Evolutionary conservation across 169 alveolate genomes (phyloP), one percentile per base, ranked within the genome.

Genomic region (Amoebophrya sp.): DNA sequence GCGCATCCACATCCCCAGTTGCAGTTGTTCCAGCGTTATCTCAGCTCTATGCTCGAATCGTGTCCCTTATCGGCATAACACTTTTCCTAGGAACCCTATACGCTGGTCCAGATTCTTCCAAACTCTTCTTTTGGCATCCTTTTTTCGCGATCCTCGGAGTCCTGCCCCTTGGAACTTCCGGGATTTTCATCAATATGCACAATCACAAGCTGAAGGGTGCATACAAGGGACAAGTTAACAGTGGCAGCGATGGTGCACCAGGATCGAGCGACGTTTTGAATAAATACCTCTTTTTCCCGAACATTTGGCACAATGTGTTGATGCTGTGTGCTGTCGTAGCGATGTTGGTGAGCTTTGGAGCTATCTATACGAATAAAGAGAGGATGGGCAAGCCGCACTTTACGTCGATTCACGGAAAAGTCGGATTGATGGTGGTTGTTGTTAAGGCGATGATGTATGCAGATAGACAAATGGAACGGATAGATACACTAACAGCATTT

Each of bases 301-400:
- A 65, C 83, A 0, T 65, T 29, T 65, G 12, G 36, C 83, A 65
- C 83, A 65, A 65, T 36, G 2, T 65, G 83, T 18, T 26, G 33
- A 6, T 65, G 26, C 18, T 65, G 18, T 6, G 39, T 0, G 83
- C 83, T 0, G n/a, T 36, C 83, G 83, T 65, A 36, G 12, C 36
- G 1, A 65, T 65, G 83, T 65, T 29, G 83, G 26, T 1, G 3
- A 36, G 36, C 38, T 65, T 40, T 41, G 41, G 47, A 26, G 92
- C 47, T 41, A 90, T 90, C 40, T 41, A 90, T n/a, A 90, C 92
- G n/a, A 90, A 90, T 41, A 90, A 90, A 41, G 92, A 90, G 78
- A 40, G 41, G 78, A 53, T 41, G 34, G 78, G 38, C 41, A 90
- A 90, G 78, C 40, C 36, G 41, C 92, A 90, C 65, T 78, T 90